phyloP scores from a whole-genome alignment of 2,329 filamentous ascomycete species.

The Hypoxylon sp. region DNA sequence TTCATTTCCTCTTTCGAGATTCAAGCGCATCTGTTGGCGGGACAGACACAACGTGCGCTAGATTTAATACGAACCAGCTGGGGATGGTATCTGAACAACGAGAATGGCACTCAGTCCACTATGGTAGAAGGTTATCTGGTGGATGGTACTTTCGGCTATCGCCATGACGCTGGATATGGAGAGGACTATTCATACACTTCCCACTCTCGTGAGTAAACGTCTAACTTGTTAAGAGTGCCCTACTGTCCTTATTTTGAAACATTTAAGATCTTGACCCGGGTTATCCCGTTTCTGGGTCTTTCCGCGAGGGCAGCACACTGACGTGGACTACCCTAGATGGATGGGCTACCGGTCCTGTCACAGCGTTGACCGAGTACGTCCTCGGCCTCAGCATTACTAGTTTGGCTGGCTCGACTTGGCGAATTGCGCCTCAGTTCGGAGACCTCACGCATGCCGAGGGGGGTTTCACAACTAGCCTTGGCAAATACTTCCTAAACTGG shows the following conservation, averaged over 20 bases:
- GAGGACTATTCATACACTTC: constrained; percentile 63
- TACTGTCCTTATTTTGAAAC: background rate
- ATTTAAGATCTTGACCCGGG: background rate
- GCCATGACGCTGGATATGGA: constrained; percentile 66
- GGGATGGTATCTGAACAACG: constrained; percentile 73
- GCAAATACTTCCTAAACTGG: constrained; percentile 58
- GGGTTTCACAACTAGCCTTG: constrained; percentile 59
- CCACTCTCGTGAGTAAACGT: constrained; percentile 57
- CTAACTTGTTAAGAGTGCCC: background rate
- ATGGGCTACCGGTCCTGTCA: constrained; percentile 65
- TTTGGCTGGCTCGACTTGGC: constrained; percentile 57
- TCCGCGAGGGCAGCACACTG: background rate
- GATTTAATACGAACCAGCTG: constrained; percentile 69
- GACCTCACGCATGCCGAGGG: constrained; percentile 58
- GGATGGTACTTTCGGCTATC: constrained; percentile 71
- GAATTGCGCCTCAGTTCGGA: constrained; percentile 59
- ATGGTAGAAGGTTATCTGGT: constrained; percentile 71
- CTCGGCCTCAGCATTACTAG: constrained; percentile 60
- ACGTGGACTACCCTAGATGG: constrained; percentile 55
- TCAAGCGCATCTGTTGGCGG: constrained; percentile 67
- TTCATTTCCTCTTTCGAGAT: constrained; percentile 73
- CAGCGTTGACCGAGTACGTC: constrained; percentile 61
- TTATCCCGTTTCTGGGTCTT: background rate
- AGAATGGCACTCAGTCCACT: constrained; percentile 71
- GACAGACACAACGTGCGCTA: constrained; percentile 65